Evolutionary conservation across 2,329 filamentous ascomycete species (phyloP).

Genomic region (Bipolaris bicolor): DNA sequence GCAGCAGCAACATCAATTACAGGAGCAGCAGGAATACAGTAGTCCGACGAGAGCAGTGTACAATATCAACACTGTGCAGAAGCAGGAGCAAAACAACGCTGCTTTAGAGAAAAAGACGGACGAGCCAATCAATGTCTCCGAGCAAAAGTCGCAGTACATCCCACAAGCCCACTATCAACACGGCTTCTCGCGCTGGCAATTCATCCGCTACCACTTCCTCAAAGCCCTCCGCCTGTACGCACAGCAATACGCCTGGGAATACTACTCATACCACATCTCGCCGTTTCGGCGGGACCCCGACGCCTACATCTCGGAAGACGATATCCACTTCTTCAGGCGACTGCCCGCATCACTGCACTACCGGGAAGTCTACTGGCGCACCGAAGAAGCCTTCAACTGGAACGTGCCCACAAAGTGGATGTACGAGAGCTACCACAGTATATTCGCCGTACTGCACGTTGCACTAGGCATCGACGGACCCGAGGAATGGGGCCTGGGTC

Average conservation of each 20-base stretch:
- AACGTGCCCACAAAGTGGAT: constrained; percentile 20
- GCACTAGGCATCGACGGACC: constrained; percentile 12
- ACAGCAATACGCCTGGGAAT: not conserved
- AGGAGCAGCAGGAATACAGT: not conserved
- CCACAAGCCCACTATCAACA: constrained; percentile 2
- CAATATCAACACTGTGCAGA: not conserved
- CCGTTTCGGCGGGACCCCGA: not conserved
- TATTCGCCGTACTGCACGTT: constrained; percentile 21
- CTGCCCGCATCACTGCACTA: constrained; percentile 9
- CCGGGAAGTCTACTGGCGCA: constrained; percentile 6
- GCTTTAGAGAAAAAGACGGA: constrained; percentile 9
- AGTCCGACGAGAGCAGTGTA: not conserved
- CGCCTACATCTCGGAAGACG: not conserved
- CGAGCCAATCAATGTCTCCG: not conserved
- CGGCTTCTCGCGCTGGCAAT: constrained; percentile 6
- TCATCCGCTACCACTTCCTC: constrained; percentile 5
- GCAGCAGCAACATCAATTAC: not conserved
- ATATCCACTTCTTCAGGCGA: constrained; percentile 10
- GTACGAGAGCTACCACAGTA: constrained; percentile 21
- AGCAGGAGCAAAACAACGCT: not conserved
- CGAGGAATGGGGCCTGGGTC: constrained; percentile 11
- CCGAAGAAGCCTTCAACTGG: constrained; percentile 14
- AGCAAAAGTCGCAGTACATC: not conserved
- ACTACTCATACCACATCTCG: not conserved
- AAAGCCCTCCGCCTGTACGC: not conserved